Percentiles rank a stretch among this genome's conserved stretches.
These are phyloP conservation scores for Dryadomyces sulphureus DNA, from an alignment of 2,329 filamentous ascomycete species.

Conservation along the genomic window DNA sequence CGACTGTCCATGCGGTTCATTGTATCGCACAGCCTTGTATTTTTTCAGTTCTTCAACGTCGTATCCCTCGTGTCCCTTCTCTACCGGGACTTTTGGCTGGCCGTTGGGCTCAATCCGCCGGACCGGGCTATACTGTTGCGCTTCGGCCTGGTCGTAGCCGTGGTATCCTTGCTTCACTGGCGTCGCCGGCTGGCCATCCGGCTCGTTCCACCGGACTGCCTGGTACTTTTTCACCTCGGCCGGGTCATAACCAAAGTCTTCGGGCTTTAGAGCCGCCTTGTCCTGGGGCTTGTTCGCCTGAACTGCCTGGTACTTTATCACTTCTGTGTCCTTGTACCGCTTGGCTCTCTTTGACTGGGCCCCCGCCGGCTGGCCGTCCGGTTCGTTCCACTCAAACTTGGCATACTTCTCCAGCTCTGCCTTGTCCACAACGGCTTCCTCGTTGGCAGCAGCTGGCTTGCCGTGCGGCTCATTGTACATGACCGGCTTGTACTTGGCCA, in stretches of 20 bases:
- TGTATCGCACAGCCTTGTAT: constrained; percentile 13
- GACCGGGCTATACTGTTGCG: constrained; percentile 16
- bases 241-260: neutral
- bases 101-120: constrained; percentile 20
- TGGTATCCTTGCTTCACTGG: neutral
- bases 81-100: constrained; percentile 4
- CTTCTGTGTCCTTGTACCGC: neutral
- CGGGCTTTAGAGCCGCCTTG: neutral
- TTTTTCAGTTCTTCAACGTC: constrained; percentile 7
- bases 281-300: neutral
- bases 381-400: neutral
- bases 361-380: neutral
- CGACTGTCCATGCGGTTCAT: constrained; percentile 14
- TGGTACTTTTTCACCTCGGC: neutral
- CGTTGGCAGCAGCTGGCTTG: constrained; percentile 12
- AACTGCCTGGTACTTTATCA: neutral
- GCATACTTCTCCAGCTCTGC: constrained; percentile 8
- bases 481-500: constrained; percentile 22
- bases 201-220: constrained; percentile 9
- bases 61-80: constrained; percentile 15
- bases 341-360: neutral
- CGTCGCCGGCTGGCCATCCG: constrained; percentile 10
- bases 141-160: constrained; percentile 6
- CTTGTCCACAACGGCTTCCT: constrained; percentile 7
- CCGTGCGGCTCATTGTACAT: constrained; percentile 18